Percentiles rank a stretch among this genome's conserved stretches.
Conservation (phyloP, 2,329 filamentous ascomycete species). For the Fusarium tjaetaba region DNA sequence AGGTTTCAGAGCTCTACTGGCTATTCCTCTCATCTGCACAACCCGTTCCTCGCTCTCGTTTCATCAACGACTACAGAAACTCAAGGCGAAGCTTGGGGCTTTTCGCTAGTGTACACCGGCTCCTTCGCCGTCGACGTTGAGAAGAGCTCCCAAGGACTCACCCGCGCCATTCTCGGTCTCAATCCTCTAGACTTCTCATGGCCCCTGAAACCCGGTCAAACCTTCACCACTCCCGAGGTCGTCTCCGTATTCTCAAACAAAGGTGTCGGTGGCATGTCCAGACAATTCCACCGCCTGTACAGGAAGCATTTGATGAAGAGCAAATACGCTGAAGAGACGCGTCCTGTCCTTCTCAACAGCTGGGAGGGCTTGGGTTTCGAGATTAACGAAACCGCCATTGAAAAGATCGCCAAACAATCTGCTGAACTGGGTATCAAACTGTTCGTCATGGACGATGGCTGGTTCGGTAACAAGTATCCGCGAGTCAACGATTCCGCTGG, state of each 20-base stretch:
- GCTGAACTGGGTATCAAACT: constrained; percentile 68
- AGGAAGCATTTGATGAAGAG: constrained; percentile 68
- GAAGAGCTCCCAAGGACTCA: constrained; percentile 69
- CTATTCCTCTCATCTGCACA: constrained; percentile 71
- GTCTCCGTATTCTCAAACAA: constrained; percentile 68
- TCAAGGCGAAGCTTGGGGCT: constrained; percentile 70
- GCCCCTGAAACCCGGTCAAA: constrained; percentile 64
- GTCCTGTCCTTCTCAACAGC: constrained; percentile 69
- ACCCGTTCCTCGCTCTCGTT: constrained; percentile 69
- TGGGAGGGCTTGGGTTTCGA: constrained; percentile 72
- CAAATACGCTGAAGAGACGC: constrained; percentile 62
- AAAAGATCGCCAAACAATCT: constrained; percentile 64
- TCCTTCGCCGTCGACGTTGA: constrained; percentile 70
- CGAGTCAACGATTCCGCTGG: constrained; percentile 66
- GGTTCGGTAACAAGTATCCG: constrained; percentile 70
- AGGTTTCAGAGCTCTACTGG: constrained; percentile 70
- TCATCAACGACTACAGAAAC: constrained; percentile 67
- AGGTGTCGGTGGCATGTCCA: constrained; percentile 70
- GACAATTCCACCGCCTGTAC: constrained; percentile 70
- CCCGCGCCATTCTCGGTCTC: constrained; percentile 68
- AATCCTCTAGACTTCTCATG: constrained; percentile 70
- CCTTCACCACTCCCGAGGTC: constrained; percentile 69
- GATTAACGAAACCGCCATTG: constrained; percentile 65
- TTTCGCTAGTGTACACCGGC: constrained; percentile 72
- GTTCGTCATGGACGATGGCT: constrained; percentile 74